Percentiles rank a stretch among this genome's conserved stretches.
phyloP scores from a whole-genome alignment of 140 eudicot genomes.

The Oenanthe javanica region DNA sequence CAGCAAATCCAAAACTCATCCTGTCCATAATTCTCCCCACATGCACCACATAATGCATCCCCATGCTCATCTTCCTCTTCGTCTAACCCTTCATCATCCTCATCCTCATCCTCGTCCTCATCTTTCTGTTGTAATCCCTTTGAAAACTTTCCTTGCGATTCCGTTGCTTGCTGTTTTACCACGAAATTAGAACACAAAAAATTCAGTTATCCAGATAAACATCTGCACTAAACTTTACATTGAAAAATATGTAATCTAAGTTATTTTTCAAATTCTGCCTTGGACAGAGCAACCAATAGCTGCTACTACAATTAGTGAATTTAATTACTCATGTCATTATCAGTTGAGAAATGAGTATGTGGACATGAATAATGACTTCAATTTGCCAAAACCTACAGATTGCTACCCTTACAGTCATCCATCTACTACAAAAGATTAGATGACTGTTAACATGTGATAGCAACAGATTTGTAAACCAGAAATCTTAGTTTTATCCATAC shows the following conservation, averaged over 20 bases:
- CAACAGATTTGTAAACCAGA: neutral
- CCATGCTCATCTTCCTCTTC: slow-evolving; percentile 74
- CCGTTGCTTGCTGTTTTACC: slow-evolving; percentile 35
- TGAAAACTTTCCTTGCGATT: slow-evolving; percentile 37
- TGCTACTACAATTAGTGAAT: neutral
- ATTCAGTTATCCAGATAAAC: neutral
- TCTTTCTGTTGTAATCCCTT: slow-evolving; percentile 41
- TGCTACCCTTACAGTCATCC: neutral
- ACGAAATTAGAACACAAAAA: neutral
- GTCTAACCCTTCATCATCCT: slow-evolving; percentile 35
- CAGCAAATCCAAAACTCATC: slow-evolving; percentile 99
- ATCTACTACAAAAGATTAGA: neutral
- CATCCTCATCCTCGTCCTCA: slow-evolving; percentile 40
- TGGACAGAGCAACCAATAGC: neutral
- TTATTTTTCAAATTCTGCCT: neutral
- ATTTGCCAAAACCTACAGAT: neutral
- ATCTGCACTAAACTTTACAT: too few species aligned
- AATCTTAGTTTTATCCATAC: neutral
- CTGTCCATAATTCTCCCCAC: slow-evolving; percentile 74
- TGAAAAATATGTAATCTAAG: neutral
- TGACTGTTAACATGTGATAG: neutral
- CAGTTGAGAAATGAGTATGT: neutral
- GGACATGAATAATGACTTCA: neutral
- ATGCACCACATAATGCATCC: slow-evolving; percentile 82
- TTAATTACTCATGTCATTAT: neutral